Percentiles rank a stretch among this genome's conserved stretches.
These are phyloP conservation scores for Hypholoma fasciculare DNA, from an alignment of 768 basidiomycete genomes.

Conservation along the genomic window DNA sequence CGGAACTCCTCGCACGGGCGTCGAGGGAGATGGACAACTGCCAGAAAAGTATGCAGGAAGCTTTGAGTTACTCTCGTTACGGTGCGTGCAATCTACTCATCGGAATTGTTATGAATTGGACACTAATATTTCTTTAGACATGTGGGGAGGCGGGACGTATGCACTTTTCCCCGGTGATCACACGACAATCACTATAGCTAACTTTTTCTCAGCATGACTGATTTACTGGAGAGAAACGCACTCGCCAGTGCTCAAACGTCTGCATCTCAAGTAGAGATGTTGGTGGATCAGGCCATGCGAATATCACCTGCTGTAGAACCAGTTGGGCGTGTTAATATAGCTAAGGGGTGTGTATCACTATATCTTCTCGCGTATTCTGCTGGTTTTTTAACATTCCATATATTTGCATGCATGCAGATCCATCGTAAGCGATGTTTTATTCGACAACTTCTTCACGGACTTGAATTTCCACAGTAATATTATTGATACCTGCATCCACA, in stretches of 20 bases:
- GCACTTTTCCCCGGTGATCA: neutral
- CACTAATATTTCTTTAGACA: slow-evolving; percentile 26
- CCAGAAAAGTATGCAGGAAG: slow-evolving; percentile 32
- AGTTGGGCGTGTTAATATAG: slow-evolving; percentile 36
- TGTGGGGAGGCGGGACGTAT: slow-evolving; percentile 41
- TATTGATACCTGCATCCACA: slow-evolving; percentile 1
- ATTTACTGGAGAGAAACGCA: slow-evolving; percentile 43
- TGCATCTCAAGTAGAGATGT: slow-evolving; percentile 32
- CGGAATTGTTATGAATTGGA: neutral
- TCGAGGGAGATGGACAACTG: slow-evolving; percentile 32
- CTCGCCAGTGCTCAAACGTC: slow-evolving; percentile 34
- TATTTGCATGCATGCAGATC: slow-evolving; percentile 23
- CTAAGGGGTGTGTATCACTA: slow-evolving; percentile 32
- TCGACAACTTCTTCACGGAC: slow-evolving; percentile 45
- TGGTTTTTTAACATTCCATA: neutral
- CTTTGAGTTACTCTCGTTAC: slow-evolving; percentile 39
- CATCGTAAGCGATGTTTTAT: slow-evolving; percentile 39
- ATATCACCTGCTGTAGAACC: slow-evolving; percentile 36
- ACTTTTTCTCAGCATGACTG: slow-evolving; percentile 28
- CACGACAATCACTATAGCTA: slow-evolving; percentile 4
- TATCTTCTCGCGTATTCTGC: neutral
- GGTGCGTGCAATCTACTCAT: slow-evolving; percentile 23
- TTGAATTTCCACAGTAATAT: slow-evolving; percentile 39
- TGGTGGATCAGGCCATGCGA: slow-evolving; percentile 38
- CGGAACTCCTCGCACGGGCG: slow-evolving; percentile 38